Evolutionary conservation across 345 rosid species (phyloP), one percentile per base, ranked within the genome.

Genomic region (Salix brachista): DNA sequence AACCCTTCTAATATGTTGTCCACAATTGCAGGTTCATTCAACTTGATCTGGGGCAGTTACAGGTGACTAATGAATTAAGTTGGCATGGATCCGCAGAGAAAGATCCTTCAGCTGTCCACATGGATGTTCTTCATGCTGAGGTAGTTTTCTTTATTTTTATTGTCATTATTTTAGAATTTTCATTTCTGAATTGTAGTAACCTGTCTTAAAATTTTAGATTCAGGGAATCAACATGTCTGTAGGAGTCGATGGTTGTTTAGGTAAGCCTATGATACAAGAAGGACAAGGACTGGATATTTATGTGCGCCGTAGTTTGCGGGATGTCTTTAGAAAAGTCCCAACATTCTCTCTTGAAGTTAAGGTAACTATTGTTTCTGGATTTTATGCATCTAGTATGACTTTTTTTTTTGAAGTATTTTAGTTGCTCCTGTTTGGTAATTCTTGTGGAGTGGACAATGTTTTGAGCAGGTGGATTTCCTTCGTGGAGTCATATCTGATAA

Each of bases 101-200:
- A 78, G 99, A 93, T 88, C 94, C 94, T 67, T 91, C 89, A 79
- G 98, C 99, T 78, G 98, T 96, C 74, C 99, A 80, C 82, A 86
- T 96, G 76, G 98, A 93, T 85, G 87, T 91, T 89, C 92, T 96
- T 87, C 96, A 91, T 83, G 96, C 96, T 37, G 88, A 96, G 98
- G 99, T 96, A 83, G 77, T 77, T 50, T 7, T 23, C 28, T 26
- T 69, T 58, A 3, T 23, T 81, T 75, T 39, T 60, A 71, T 81
- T 8, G 30, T 67, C 44, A 39, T 37, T 18, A 62, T 39, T 21
- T 50, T 26, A 66, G 70, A 74, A 36, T 64, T 52, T 52, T 19
- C 37, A 65, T 37, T 74, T 75, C 46, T 65, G 28, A 70, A 67
- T 78, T 58, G 39, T 64, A 18, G 61, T 79, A 74, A 70, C 64